Evolutionary conservation across 2,329 filamentous ascomycete genomes (phyloP).

Genomic region (Fusarium devonianum): DNA sequence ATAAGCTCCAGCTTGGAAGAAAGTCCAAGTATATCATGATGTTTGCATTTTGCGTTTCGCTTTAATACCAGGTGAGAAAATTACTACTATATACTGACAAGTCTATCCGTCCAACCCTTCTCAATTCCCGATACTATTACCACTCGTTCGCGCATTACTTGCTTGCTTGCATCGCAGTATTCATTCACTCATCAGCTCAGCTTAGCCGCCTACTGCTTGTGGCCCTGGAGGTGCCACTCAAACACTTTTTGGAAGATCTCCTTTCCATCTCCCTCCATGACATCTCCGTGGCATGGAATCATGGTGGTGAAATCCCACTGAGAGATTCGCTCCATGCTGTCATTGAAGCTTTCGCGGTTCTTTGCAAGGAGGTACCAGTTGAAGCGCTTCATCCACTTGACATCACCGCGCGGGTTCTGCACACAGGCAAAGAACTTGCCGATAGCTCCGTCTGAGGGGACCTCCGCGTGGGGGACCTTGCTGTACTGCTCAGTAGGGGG

Average conservation of each 20-base stretch:
- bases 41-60: no score
- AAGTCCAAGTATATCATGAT: no score
- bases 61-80: no score
- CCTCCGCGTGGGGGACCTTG: conserved; percentile 59
- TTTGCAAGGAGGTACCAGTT: conserved; percentile 76
- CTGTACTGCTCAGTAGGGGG: conserved; percentile 88
- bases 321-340: conserved; percentile 72
- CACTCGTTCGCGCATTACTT: not conserved
- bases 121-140: no score
- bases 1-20: no score
- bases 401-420: conserved; percentile 67
- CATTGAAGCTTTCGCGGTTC: conserved; percentile 73
- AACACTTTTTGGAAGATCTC: conserved; percentile 79
- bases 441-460: conserved; percentile 46
- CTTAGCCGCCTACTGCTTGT: conserved; percentile 25
- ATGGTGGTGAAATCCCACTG: conserved; percentile 85
- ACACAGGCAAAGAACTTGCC: conserved; percentile 58
- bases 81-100: not conserved
- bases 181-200: not conserved
- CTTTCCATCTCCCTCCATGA: conserved; percentile 78
- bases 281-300: conserved; percentile 93
- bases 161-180: not conserved
- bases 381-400: conserved; percentile 80
- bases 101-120: not conserved
- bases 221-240: conserved; percentile 75